Base-by-base conservation (phyloP, 306 rosid species). In the Rosa rugosa region DNA sequence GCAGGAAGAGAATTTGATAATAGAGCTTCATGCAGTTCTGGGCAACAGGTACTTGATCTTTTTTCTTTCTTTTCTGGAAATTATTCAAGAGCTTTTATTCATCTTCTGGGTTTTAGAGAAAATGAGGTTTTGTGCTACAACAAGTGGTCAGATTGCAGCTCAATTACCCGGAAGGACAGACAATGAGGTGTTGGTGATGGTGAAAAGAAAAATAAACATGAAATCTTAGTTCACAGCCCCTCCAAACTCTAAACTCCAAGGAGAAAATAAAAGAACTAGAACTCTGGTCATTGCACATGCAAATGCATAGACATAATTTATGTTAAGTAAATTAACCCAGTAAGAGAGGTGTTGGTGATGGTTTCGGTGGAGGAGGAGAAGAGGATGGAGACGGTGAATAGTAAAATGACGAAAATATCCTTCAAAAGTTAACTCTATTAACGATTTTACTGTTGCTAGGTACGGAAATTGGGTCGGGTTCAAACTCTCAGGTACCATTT, bases 121-220 rank as follows among this genome's bases (percentile, higher is more conserved):
- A 20, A 40, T 53, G n/a, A 56, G 22, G 36, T 31, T 73, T 71
- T 47, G 17, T 74, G 25, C 12, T 77, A 53, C 36, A 59, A 69
- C 80, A 94, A 97, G 84, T 92, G 99, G 99, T 95, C 99, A 91
- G 84, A 95, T 95, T 79, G 98, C 99, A 20, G 95, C 94, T 12
- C 98, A 92, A 72, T 79, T 95, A 75, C 98, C 99, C 0, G 99
- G 99, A 80, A 91, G 99, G 86, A 95, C 98, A 0, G 98, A 92
- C 66, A 95, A 95, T 72, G 99, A 95, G 87, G n/a, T n/a, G n/a
- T n/a, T n/a, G n/a, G n/a, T n/a, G n/a, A n/a, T n/a, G n/a, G n/a
- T n/a, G n/a, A n/a, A n/a, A n/a, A n/a, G n/a, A n/a, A n/a, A n/a
- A n/a, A n/a, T n/a, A 31, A 31, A 31, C 36, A 31, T 22, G 13